Evolutionary conservation across 2,329 filamentous ascomycete species (phyloP).

Genomic region (Scedosporium dehoogii): DNA sequence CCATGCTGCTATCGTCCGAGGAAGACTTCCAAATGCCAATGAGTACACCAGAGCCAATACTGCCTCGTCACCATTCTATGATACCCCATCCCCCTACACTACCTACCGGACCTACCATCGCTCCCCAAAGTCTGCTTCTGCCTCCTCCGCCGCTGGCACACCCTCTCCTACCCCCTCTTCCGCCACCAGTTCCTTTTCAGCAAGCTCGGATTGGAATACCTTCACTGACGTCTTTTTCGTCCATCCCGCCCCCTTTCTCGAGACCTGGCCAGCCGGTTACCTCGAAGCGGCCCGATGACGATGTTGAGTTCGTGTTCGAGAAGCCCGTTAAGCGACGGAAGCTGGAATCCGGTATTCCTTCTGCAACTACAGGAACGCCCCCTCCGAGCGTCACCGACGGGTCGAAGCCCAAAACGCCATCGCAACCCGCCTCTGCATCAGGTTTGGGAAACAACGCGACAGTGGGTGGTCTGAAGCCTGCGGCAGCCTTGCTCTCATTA

Average conservation of each 20-base stretch:
- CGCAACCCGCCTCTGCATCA: neutral
- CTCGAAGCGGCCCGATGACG: constrained; percentile 25
- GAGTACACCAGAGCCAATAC: neutral
- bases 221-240: neutral
- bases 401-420: neutral
- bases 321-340: constrained; percentile 29
- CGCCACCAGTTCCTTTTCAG: neutral
- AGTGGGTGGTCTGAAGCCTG: neutral
- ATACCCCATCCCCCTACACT: neutral
- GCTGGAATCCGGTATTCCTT: neutral
- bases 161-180: neutral
- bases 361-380: neutral
- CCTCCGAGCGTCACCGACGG: neutral
- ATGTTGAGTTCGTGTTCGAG: constrained; percentile 33
- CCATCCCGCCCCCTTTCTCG: neutral
- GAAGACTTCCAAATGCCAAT: neutral
- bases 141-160: neutral
- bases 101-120: neutral
- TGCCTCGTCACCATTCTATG: neutral
- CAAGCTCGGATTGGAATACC: neutral
- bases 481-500: neutral
- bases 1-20: neutral
- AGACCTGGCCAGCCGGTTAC: neutral
- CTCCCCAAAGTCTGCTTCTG: neutral
- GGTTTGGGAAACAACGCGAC: neutral